phyloP scores from a whole-genome alignment of 192 early-diverging fungal species.

The Dispira parvispora region DNA sequence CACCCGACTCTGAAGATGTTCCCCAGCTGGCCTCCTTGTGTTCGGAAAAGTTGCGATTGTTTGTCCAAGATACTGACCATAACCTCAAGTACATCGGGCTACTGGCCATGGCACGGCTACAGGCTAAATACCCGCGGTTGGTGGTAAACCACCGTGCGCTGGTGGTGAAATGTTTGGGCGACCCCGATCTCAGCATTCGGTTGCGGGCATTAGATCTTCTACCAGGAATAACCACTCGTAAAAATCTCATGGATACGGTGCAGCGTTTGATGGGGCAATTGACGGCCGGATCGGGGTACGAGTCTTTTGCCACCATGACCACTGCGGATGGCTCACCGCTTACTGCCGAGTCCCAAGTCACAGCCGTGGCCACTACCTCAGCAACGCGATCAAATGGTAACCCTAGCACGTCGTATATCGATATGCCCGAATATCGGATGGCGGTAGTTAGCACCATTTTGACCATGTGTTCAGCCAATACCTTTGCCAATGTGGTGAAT shows the following conservation, averaged over 20 bases:
- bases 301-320: constrained; percentile 14
- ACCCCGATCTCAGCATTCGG: constrained; percentile 82
- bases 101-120: constrained; percentile 64
- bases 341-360: background rate
- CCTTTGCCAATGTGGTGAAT: constrained; percentile 67
- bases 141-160: constrained; percentile 68
- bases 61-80: constrained; percentile 78
- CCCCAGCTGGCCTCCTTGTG: constrained; percentile 61
- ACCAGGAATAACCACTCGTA: constrained; percentile 65
- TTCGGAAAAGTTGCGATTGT: constrained; percentile 58
- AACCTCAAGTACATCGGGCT: constrained; percentile 90
- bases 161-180: constrained; percentile 77
- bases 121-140: constrained; percentile 65
- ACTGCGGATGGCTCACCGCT: constrained; percentile 27
- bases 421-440: constrained; percentile 44
- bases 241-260: constrained; percentile 64
- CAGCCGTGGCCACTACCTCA: background rate
- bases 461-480: constrained; percentile 63
- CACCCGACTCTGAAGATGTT: constrained; percentile 24
- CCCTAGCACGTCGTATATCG: background rate
- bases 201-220: constrained; percentile 75
- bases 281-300: constrained; percentile 6
- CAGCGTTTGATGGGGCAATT: constrained; percentile 71
- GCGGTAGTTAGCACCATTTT: constrained; percentile 73
- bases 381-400: background rate